Conservation (phyloP, 805 yeast species). For the Metschnikowia orientalis region DNA sequence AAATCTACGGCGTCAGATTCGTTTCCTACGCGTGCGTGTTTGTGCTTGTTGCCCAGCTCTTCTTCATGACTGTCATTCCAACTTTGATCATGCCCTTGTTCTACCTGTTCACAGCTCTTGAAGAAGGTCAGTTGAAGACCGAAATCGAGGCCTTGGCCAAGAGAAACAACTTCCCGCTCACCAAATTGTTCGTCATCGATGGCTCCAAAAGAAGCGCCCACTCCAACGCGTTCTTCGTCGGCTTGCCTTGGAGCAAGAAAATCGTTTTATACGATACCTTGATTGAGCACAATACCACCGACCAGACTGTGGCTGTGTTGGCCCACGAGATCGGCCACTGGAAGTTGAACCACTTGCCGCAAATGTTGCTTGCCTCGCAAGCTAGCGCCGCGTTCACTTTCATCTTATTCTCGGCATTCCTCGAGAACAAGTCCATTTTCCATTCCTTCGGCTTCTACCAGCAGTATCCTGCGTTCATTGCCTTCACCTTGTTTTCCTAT, state of each 20-base stretch:
- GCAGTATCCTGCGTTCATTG: conserved; percentile 71
- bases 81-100: conserved; percentile 87
- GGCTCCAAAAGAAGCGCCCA: conserved; percentile 97
- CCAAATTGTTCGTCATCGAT: conserved; percentile 82
- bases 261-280: conserved; percentile 92
- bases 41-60: conserved; percentile 64
- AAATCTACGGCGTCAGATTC: conserved; percentile 73
- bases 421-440: conserved; percentile 74
- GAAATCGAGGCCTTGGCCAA: conserved; percentile 78
- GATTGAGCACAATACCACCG: conserved; percentile 69
- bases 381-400: conserved; percentile 61
- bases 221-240: conserved; percentile 94
- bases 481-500: conserved; percentile 75
- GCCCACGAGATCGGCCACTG: conserved; percentile 99
- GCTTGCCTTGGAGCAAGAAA: conserved; percentile 95
- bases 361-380: conserved; percentile 63
- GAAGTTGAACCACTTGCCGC: conserved; percentile 85
- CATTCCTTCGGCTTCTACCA: conserved; percentile 67
- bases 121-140: conserved; percentile 80
- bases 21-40: conserved; percentile 75
- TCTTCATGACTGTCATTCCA: conserved; percentile 74
- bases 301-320: conserved; percentile 86
- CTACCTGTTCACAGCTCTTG: conserved; percentile 85
- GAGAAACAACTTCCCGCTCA: conserved; percentile 77
- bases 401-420: conserved; percentile 71